Percentiles rank a stretch among this genome's conserved stretches.
Conservation (phyloP, 176 grass and related monocot genomes). For the Aegilops tauschii region DNA sequence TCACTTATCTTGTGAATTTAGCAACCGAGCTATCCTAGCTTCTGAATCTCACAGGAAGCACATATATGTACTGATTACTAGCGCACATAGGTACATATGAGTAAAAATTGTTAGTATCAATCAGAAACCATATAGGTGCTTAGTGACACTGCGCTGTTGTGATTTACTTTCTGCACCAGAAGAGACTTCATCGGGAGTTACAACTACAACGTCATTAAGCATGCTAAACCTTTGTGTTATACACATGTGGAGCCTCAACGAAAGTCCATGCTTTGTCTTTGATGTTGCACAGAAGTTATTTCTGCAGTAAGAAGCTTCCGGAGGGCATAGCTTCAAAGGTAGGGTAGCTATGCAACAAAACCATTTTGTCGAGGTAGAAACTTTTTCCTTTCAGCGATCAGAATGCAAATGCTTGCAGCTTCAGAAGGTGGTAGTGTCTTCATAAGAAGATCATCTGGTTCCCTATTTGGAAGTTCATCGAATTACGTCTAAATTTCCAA, state of each 20-base stretch:
- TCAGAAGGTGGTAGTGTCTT: neutral
- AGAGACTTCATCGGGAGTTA: neutral
- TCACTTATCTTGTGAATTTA: neutral
- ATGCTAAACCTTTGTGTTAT: neutral
- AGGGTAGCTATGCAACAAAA: neutral
- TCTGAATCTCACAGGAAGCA: neutral
- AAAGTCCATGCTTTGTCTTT: neutral
- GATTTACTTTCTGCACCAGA: neutral
- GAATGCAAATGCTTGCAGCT: neutral
- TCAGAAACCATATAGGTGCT: neutral
- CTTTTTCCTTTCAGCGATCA: neutral
- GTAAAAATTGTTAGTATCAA: neutral
- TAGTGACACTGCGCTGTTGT: neutral
- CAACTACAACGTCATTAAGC: no score
- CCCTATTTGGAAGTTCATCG: no score
- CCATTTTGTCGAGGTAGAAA: neutral
- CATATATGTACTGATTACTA: neutral
- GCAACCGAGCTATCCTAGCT: neutral
- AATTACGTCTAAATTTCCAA: no score
- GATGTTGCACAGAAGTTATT: neutral
- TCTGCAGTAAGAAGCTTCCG: neutral
- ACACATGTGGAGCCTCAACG: neutral
- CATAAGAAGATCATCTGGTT: neutral
- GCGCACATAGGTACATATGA: neutral
- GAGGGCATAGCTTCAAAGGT: neutral